phyloP scores from a whole-genome alignment of 2,329 filamentous ascomycete genomes.

The Paecilomyces sp. region DNA sequence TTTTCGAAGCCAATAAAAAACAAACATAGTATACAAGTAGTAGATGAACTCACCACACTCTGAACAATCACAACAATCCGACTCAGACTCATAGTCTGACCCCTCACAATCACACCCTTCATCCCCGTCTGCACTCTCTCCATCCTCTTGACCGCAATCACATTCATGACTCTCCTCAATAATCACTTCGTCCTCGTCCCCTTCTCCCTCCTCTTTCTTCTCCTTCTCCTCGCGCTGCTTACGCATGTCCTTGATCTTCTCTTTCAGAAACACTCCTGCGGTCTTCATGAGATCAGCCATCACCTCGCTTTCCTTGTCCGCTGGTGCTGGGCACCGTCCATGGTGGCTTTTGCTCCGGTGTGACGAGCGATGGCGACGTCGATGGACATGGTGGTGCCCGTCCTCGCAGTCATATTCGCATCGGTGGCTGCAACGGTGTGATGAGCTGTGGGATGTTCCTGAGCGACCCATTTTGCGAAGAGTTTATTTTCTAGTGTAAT shows the following conservation, averaged over 20 bases:
- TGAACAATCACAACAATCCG: not conserved
- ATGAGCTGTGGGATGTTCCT: not conserved
- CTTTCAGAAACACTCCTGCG: not conserved
- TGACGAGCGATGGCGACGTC: not conserved
- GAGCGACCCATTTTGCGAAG: not conserved
- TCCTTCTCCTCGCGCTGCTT: conserved; percentile 1
- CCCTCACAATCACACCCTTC: not conserved
- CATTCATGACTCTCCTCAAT: not conserved
- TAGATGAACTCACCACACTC: not conserved
- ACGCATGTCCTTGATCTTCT: not conserved
- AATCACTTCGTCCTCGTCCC: not conserved
- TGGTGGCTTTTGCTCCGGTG: not conserved
- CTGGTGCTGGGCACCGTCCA: not conserved
- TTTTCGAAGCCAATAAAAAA: not conserved
- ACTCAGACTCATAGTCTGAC: not conserved
- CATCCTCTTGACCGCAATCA: not conserved
- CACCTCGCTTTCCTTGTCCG: not conserved
- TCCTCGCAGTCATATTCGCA: not conserved
- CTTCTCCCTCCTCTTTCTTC: conserved; percentile 1
- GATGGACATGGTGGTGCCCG: not conserved
- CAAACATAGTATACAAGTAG: not conserved
- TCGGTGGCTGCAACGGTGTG: not conserved
- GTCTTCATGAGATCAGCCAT: not conserved
- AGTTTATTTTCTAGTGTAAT: not conserved
- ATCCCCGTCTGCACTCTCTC: not conserved